These are phyloP conservation scores for Spathaspora gorwiae DNA, from an alignment of 805 yeast genomes.

Conservation along the genomic window DNA sequence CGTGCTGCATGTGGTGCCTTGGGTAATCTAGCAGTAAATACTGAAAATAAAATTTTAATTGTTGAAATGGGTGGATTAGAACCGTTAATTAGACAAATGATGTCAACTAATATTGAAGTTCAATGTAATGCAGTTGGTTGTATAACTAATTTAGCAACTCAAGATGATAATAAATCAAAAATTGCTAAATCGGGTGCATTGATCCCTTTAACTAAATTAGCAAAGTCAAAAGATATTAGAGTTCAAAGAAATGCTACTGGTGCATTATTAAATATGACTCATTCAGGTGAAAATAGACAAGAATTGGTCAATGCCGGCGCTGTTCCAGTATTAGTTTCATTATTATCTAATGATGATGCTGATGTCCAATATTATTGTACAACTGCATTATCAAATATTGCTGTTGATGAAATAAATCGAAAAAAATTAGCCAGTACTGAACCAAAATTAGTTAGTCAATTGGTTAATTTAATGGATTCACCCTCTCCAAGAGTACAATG, in stretches of 20 bases:
- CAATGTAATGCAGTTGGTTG: conserved; percentile 99
- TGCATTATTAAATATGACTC: conserved; percentile 96
- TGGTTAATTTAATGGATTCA: conserved; percentile 89
- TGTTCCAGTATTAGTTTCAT: conserved; percentile 88
- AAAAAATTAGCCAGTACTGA: conserved; percentile 86
- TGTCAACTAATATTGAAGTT: conserved; percentile 93
- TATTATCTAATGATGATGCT: conserved; percentile 81
- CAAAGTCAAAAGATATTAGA: conserved; percentile 88
- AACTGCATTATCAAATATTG: conserved; percentile 93
- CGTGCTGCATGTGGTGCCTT: conserved; percentile 98
- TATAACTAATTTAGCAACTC: conserved; percentile 95
- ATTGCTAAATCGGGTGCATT: conserved; percentile 96
- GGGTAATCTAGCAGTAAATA: conserved; percentile 97
- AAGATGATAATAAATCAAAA: conserved; percentile 92
- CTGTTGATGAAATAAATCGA: conserved; percentile 91
- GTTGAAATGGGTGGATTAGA: conserved; percentile 98
- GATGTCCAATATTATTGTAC: conserved; percentile 99
- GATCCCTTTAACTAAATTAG: conserved; percentile 88
- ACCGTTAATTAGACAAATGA: conserved; percentile 95
- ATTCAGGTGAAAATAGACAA: conserved; percentile 91
- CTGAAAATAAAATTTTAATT: conserved; percentile 85
- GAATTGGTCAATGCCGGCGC: conserved; percentile 98
- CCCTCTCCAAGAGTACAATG: conserved; percentile 94
- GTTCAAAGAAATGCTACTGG: conserved; percentile 99
- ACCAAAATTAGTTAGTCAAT: conserved; percentile 82